Evolutionary conservation across 208 protist species (phyloP).

Genomic region (Wallacemonas rigidus): DNA sequence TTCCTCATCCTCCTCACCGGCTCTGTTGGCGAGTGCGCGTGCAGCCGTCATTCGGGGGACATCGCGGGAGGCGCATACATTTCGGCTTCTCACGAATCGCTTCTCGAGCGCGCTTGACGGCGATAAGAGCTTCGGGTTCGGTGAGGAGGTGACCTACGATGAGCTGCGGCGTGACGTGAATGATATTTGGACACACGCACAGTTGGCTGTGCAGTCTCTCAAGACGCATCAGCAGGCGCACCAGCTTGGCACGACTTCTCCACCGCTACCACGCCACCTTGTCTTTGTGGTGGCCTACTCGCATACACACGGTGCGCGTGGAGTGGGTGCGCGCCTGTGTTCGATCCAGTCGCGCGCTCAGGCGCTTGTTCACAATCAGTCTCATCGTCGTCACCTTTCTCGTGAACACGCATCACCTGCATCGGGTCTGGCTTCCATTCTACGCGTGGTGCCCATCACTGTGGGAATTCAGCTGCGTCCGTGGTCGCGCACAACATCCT

Average conservation of each 20-base stretch:
- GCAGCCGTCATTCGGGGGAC: background rate
- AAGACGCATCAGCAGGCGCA: too few relatives aligned
- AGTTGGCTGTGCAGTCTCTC: conserved; percentile 11
- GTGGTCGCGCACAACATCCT: background rate
- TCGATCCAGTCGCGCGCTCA: background rate
- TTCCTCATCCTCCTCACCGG: background rate
- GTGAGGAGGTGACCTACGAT: conserved; percentile 32
- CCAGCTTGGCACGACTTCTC: too few relatives aligned
- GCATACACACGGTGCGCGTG: conserved; percentile 17
- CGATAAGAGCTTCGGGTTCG: conserved; percentile 38
- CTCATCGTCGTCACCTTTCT: background rate
- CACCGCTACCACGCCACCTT: background rate
- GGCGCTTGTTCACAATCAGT: background rate
- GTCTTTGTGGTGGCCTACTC: conserved; percentile 7
- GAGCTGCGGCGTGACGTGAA: conserved; percentile 37
- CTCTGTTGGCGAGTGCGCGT: background rate
- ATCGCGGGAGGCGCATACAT: conserved; percentile 3
- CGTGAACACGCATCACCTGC: conserved; percentile 21
- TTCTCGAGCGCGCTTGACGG: conserved; percentile 40
- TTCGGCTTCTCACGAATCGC: conserved; percentile 43
- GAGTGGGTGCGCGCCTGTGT: background rate
- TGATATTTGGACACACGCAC: conserved; percentile 24
- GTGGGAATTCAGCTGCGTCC: conserved; percentile 40
- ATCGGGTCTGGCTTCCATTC: conserved; percentile 24
- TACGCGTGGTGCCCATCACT: conserved; percentile 49